phyloP scores from a whole-genome alignment of 495 filamentous ascomycete genomes.

The Tirmania nivea region DNA sequence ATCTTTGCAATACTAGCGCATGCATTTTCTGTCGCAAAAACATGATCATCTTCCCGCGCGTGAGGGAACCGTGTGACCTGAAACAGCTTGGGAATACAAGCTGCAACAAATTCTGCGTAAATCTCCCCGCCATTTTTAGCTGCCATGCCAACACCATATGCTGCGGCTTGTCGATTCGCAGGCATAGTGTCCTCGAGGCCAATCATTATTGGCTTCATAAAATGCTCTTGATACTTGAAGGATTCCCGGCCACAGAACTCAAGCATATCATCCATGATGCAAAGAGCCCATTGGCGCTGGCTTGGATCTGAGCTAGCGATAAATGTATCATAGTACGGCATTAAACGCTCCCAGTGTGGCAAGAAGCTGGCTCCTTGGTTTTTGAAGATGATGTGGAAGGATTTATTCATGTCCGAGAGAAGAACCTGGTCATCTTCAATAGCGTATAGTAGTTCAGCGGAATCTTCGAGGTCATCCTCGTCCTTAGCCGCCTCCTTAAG shows the following conservation, averaged over 20 bases:
- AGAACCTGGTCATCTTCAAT: conserved; percentile 95
- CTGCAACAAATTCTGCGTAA: conserved; percentile 67
- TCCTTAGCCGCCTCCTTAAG: conserved; percentile 52
- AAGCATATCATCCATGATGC: conserved; percentile 94
- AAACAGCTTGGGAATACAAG: conserved; percentile 61
- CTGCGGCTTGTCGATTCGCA: conserved; percentile 88
- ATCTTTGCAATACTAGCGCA: conserved; percentile 95
- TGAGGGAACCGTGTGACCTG: conserved; percentile 55
- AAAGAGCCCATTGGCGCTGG: conserved; percentile 93
- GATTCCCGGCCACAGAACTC: conserved; percentile 83
- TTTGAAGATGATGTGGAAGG: conserved; percentile 97
- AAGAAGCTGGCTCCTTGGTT: conserved; percentile 73
- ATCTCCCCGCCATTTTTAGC: conserved; percentile 72
- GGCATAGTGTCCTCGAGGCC: conserved; percentile 67
- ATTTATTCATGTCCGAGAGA: conserved; percentile 99
- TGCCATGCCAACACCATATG: conserved; percentile 88
- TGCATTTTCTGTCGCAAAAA: conserved; percentile 95
- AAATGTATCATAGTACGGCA: conserved; percentile 65
- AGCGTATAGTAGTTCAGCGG: conserved; percentile 61
- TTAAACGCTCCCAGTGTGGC: conserved; percentile 62
- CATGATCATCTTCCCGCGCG: conserved; percentile 74
- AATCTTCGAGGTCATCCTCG: conserved; percentile 68
- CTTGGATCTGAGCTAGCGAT: conserved; percentile 68
- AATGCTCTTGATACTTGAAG: conserved; percentile 60
- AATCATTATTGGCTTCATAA: conserved; percentile 61